Evolutionary conservation across 148 eudicot genomes (phyloP).

Genomic region (Nepenthes mirabilis): DNA sequence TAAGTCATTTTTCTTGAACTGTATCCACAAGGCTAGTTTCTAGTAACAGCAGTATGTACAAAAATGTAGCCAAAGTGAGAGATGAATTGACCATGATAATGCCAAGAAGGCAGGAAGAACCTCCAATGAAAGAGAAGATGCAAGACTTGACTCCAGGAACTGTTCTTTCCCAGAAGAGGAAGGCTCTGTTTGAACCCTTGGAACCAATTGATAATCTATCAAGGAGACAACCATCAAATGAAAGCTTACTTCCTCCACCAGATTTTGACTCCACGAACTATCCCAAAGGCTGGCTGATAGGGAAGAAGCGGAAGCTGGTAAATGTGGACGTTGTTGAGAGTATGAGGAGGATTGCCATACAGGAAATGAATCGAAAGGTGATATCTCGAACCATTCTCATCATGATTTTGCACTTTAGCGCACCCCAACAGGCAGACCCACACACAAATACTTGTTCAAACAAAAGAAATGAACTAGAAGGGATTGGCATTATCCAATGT

Average conservation of each 20-base stretch:
- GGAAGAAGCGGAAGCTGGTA: constrained; percentile 91
- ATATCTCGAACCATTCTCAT: constrained; percentile 1
- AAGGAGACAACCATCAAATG: constrained; percentile 63
- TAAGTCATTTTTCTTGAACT: too few species aligned
- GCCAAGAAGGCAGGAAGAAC: constrained; percentile 30
- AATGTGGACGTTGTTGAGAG: constrained; percentile 96
- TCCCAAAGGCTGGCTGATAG: constrained; percentile 86
- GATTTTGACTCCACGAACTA: constrained; percentile 78
- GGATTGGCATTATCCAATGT: too few species aligned
- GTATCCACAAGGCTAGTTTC: constrained; percentile 26
- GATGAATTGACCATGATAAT: constrained; percentile 28
- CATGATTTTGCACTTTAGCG: not conserved
- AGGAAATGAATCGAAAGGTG: constrained; percentile 98
- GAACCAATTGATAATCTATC: constrained; percentile 43
- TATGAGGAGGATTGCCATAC: constrained; percentile 88
- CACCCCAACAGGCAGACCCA: too few species aligned
- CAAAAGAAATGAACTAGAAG: too few species aligned
- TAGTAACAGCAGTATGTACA: constrained; percentile 33
- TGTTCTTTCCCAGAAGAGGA: constrained; percentile 67
- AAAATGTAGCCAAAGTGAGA: constrained; percentile 21
- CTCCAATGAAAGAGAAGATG: constrained; percentile 26
- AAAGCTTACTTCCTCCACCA: constrained; percentile 88
- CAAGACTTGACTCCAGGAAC: constrained; percentile 36
- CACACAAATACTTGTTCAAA: too few species aligned
- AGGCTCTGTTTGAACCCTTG: constrained; percentile 84